Conservation (phyloP, 176 grass and related monocot genomes). For the Dactylis glomerata region DNA sequence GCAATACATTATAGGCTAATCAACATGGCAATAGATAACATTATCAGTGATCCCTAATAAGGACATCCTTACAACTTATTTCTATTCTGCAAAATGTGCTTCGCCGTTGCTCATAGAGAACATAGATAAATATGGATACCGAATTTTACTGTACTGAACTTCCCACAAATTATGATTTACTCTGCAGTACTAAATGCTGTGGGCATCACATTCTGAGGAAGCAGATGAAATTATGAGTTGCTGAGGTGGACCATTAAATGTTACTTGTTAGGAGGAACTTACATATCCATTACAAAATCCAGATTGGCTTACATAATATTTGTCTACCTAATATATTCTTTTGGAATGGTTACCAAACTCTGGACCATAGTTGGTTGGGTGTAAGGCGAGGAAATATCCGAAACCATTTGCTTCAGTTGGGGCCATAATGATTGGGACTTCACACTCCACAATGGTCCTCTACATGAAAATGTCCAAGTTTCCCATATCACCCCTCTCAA, state of each 20-base stretch:
- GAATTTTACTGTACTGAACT: background rate
- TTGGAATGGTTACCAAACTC: conserved; percentile 61
- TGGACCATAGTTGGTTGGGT: conserved; percentile 62
- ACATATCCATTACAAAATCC: conserved; percentile 46
- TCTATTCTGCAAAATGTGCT: conserved; percentile 19
- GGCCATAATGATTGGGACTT: conserved; percentile 56
- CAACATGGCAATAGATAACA: conserved; percentile 10
- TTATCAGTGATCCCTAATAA: conserved; percentile 33
- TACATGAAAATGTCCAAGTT: conserved; percentile 34
- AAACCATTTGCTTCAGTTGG: conserved; percentile 59
- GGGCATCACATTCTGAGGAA: conserved; percentile 26
- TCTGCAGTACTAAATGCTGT: background rate
- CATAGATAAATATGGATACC: background rate
- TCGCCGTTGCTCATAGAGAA: background rate
- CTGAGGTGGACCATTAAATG: conserved; percentile 35
- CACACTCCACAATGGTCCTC: conserved; percentile 51
- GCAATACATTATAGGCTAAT: conserved; percentile 9
- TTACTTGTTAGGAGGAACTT: conserved; percentile 71
- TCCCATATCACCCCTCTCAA: conserved; percentile 8
- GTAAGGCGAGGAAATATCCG: conserved; percentile 56
- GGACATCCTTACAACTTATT: conserved; percentile 1
- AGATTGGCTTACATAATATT: conserved; percentile 38
- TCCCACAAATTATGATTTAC: background rate
- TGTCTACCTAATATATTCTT: conserved; percentile 64
- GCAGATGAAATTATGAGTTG: conserved; percentile 40